Percentiles rank a stretch among this genome's conserved stretches.
These are phyloP conservation scores for Diaporthe nobilis DNA, from an alignment of 2,329 filamentous ascomycete genomes.

Conservation along the genomic window DNA sequence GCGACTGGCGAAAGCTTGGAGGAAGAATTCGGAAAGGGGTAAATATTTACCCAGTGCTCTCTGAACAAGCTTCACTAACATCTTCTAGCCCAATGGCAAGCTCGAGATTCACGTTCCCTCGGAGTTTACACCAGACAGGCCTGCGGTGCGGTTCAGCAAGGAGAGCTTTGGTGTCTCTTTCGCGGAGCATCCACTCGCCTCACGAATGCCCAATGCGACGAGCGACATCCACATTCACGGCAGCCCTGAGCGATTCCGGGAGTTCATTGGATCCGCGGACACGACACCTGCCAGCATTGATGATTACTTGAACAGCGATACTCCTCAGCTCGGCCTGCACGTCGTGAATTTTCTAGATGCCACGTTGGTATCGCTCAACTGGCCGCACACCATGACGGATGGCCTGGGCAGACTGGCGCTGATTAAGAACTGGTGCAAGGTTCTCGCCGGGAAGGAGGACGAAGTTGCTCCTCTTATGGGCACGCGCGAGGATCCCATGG, in stretches of 20 bases:
- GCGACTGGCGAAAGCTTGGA: constrained; percentile 62
- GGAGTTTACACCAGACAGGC: constrained; percentile 50
- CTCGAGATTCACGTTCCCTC: constrained; percentile 53
- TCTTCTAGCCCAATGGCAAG: constrained; percentile 42
- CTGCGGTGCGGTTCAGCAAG: constrained; percentile 58
- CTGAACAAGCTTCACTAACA: constrained; percentile 13
- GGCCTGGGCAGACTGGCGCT: constrained; percentile 59
- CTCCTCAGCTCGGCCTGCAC: constrained; percentile 62
- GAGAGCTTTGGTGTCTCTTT: constrained; percentile 53
- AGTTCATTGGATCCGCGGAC: constrained; percentile 46
- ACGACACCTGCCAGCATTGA: constrained; percentile 50
- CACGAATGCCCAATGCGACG: constrained; percentile 52
- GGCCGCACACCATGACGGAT: constrained; percentile 64
- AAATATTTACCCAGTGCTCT: neutral
- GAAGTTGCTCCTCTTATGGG: constrained; percentile 56
- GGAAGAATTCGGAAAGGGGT: constrained; percentile 54
- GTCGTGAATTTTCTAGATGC: constrained; percentile 64
- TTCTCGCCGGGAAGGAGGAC: constrained; percentile 58
- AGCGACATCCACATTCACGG: constrained; percentile 49
- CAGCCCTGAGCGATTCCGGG: constrained; percentile 46
- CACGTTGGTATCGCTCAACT: constrained; percentile 62
- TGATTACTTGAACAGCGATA: constrained; percentile 58
- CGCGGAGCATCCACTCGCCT: constrained; percentile 57
- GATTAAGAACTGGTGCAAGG: constrained; percentile 60
- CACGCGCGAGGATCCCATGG: constrained; percentile 54